Evolutionary conservation across 306 rosid genomes (phyloP), one percentile per base, ranked within the genome.

Genomic region (Senna tora): DNA sequence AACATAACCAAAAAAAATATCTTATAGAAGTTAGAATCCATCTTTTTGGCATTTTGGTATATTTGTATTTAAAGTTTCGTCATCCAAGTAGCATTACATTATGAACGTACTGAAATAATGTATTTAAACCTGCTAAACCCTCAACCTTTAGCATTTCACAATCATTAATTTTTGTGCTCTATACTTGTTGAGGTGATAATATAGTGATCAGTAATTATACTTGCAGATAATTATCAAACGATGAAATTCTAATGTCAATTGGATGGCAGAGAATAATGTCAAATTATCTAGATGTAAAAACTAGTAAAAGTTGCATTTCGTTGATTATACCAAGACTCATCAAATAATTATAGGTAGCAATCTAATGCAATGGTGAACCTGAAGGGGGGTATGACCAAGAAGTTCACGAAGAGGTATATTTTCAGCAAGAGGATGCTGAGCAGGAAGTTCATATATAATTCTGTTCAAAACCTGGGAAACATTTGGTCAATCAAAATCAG

Each of bases 361-460:
- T 65, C 38, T 5, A 52, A 66, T 41, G 59, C 17, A 79, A 51
- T 59, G 43, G n/a, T n/a, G 55, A 45, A 89, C 96, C 98, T 90
- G 96, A 47, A 82, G 81, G 50, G 96, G 98, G 33, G 96, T 90
- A 75, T 93, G 96, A 13, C 98, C 98, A 57, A 90, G 96, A 83
- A 93, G 96, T 64, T 93, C 96, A 0, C 84, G 93, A 58, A 93
- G 85, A 10, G 98, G 98, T 69, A 82, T 82, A 76, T 90, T 93
- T 75, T 90, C 93, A 55, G 98, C 92, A 39, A 93, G 79, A 76
- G 96, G 96, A 81, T 88, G 96, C 69, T 92, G 92, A 65, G 89
- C 83, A 28, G 96, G 98, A 88, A 92, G 98, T 81, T 92, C 95
- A 68, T 83, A 88, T 3, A 92, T 88, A 65, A 92, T 92, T 88